phyloP scores from a whole-genome alignment of 352 stramenopile genomes.

The Phytophthora colocasiae region DNA sequence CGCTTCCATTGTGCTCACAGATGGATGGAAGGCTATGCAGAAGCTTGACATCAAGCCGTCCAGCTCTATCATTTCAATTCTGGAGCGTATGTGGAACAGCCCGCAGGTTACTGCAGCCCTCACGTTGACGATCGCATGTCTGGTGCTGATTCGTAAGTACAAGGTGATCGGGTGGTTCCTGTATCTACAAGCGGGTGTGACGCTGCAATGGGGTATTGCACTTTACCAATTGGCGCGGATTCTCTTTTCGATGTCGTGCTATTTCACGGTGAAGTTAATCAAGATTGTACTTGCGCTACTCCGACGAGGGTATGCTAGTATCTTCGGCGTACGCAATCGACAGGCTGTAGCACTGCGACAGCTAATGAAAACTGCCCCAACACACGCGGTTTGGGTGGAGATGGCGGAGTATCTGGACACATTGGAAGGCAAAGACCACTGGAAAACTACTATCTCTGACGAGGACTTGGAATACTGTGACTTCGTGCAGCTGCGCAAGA shows the following conservation, averaged over 20 bases:
- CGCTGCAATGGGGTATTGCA: constrained; percentile 73
- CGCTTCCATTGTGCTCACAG: constrained; percentile 31
- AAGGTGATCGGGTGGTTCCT: constrained; percentile 70
- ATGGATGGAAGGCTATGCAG: constrained; percentile 40
- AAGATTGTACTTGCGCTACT: constrained; percentile 46
- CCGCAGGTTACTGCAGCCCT: constrained; percentile 51
- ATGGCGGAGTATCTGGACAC: constrained; percentile 71
- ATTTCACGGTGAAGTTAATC: constrained; percentile 61
- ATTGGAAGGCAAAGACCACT: constrained; percentile 67
- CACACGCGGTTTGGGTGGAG: constrained; percentile 59
- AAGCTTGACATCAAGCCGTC: constrained; percentile 32
- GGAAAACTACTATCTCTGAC: constrained; percentile 52
- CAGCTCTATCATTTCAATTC: constrained; percentile 35
- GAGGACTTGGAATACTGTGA: constrained; percentile 73
- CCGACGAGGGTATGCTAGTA: constrained; percentile 36
- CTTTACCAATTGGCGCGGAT: constrained; percentile 75
- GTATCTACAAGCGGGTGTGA: constrained; percentile 59
- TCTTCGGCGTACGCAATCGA: constrained; percentile 57
- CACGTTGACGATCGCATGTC: constrained; percentile 27
- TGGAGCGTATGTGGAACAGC: constrained; percentile 39
- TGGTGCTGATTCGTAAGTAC: constrained; percentile 60
- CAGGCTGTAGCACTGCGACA: constrained; percentile 58
- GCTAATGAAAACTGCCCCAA: constrained; percentile 64
- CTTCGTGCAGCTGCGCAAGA: constrained; percentile 58
- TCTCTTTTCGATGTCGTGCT: constrained; percentile 58